Base-by-base conservation (phyloP, 208 protist genomes). In the Leishmania major region DNA sequence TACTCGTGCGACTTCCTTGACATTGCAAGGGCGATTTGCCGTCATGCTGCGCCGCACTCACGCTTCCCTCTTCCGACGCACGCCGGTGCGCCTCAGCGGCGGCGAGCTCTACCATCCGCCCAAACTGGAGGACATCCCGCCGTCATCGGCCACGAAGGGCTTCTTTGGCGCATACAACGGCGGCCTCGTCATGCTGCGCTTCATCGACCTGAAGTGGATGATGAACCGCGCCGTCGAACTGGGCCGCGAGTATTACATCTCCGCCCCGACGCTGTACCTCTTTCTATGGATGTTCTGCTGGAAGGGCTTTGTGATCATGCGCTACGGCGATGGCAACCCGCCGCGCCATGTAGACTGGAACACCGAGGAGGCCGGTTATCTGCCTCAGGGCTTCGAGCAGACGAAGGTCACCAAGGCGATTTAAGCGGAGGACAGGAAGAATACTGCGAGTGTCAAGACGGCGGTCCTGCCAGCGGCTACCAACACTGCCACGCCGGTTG, bases 191-290 rank as follows among this genome's bases (percentile, higher is more conserved):
- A 79, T 88, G 25, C 78, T 90, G 59, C 95, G 95, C 70, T 83
- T 98, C n/a, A 67, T 98, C 17, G 95, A 98, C 80, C 87, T 95
- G 77, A 96, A 96, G 90, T 98, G 95, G 93, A 94, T 96, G 89
- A 96, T 96, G 92, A 96, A 96, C 92, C 95, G 95, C 75, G 84
- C 91, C 57, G 93, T 98, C 4, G 92, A 91, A 59, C 87, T 96
- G 66, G 90, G 88, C 76, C 95, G 93, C 66, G 95, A 98, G 86
- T 89, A 96, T 86, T 95, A 96, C 85, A 96, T 98, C 78, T 87
- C 93, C 53, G 88, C 93, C 64, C 93, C 93, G 5, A 96, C 92
- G 19, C 86, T 98, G 37, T 96, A 91, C 86, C 55, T 87, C 6
- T 98, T 96, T 85, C 75, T 96, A 49, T 98, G 91, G 88, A 90